Evolutionary conservation across 495 filamentous ascomycete genomes (phyloP).

Genomic region (Sphaerosporella brunnea): DNA sequence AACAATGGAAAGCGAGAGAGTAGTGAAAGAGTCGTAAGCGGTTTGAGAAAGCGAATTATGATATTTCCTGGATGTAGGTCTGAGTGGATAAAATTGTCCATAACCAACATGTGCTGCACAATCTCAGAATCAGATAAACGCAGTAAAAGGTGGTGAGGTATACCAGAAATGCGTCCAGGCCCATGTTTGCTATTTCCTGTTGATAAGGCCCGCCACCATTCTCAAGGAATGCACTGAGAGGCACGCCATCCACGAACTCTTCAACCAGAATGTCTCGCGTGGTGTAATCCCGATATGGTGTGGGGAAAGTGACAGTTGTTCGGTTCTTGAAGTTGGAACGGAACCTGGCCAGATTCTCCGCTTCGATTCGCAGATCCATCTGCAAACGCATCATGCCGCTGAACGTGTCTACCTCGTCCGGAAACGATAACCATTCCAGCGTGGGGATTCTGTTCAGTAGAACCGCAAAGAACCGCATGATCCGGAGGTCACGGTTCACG

Average conservation of each 20-base stretch:
- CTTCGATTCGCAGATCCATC: slow-evolving; percentile 86
- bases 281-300: slow-evolving; percentile 76
- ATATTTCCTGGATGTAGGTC: slow-evolving; percentile 97
- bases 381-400: slow-evolving; percentile 98
- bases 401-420: slow-evolving; percentile 85
- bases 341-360: slow-evolving; percentile 75
- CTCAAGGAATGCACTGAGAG: slow-evolving; percentile 71
- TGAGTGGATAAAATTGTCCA: slow-evolving; percentile 98
- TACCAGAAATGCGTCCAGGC: slow-evolving; percentile 80
- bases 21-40: slow-evolving; percentile 44
- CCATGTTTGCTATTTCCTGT: slow-evolving; percentile 84
- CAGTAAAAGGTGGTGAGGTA: too few species aligned
- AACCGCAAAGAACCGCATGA: slow-evolving; percentile 85
- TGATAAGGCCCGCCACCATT: slow-evolving; percentile 87
- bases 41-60: slow-evolving; percentile 97
- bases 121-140: background rate
- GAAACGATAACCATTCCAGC: slow-evolving; percentile 93
- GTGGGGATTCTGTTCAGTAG: slow-evolving; percentile 77
- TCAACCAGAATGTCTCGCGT: slow-evolving; percentile 86
- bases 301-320: slow-evolving; percentile 89
- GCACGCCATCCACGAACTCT: slow-evolving; percentile 89
- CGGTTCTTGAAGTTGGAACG: slow-evolving; percentile 77
- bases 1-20: slow-evolving; percentile 29
- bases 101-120: slow-evolving; percentile 62
- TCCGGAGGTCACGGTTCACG: slow-evolving; percentile 72